Percentiles rank a stretch among this genome's conserved stretches.
These are phyloP conservation scores for Bombardia bombarda DNA, from an alignment of 495 filamentous ascomycete species.

Conservation along the genomic window DNA sequence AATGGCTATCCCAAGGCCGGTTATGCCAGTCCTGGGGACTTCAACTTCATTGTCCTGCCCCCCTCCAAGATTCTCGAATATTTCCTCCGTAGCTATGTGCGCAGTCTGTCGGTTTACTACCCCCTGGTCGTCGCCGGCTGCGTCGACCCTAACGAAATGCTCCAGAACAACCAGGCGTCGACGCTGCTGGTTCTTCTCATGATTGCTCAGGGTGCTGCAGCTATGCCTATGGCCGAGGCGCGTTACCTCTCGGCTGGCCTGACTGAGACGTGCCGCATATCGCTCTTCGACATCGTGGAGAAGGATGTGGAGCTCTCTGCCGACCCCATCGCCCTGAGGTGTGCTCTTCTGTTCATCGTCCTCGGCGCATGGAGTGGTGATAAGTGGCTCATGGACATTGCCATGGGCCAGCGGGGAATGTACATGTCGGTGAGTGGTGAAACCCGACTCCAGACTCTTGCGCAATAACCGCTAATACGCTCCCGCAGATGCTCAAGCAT, in stretches of 20 bases:
- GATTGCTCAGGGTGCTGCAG: conserved; percentile 56
- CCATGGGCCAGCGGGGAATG: conserved; percentile 61
- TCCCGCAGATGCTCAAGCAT: conserved; percentile 49
- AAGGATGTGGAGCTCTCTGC: conserved; percentile 53
- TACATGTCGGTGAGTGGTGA: conserved; percentile 53
- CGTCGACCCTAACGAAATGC: conserved; percentile 53
- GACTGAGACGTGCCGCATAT: conserved; percentile 57
- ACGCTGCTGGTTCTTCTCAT: conserved; percentile 54
- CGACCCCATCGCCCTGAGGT: conserved; percentile 49
- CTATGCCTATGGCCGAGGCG: conserved; percentile 48
- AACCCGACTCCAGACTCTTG: no score
- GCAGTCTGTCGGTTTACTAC: conserved; percentile 51
- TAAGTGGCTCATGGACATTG: conserved; percentile 65
- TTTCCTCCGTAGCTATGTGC: conserved; percentile 52
- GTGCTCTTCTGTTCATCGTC: conserved; percentile 52
- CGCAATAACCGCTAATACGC: no score
- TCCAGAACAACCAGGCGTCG: conserved; percentile 49
- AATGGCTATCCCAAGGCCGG: conserved; percentile 23
- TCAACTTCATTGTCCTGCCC: conserved; percentile 51
- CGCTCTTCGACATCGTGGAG: conserved; percentile 57
- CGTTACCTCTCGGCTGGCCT: conserved; percentile 52
- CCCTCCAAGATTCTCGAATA: conserved; percentile 51
- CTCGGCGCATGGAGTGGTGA: conserved; percentile 59
- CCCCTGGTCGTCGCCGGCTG: conserved; percentile 41
- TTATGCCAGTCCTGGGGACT: conserved; percentile 31